Percentiles rank a stretch among this genome's conserved stretches.
These are phyloP conservation scores for Monosporascus sp. DNA, from an alignment of 2,329 filamentous ascomycete species.

Conservation along the genomic window DNA sequence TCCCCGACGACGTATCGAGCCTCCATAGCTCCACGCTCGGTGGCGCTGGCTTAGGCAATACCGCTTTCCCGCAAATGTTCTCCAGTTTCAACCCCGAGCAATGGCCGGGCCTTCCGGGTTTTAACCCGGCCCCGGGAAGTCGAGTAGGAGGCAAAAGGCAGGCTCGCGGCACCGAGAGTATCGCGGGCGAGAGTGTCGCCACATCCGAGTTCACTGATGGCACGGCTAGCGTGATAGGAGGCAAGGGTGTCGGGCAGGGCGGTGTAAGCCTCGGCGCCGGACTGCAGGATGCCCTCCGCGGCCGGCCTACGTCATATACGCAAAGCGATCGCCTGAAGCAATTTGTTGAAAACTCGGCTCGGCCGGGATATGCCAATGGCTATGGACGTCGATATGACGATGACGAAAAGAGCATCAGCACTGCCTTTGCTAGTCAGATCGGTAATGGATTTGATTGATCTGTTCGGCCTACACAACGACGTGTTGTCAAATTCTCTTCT, in stretches of 20 bases:
- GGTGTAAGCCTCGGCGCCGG: constrained; percentile 81
- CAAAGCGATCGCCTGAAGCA: constrained; percentile 90
- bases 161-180: constrained; percentile 65
- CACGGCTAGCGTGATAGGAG: constrained; percentile 70
- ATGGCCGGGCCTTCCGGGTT: constrained; percentile 79
- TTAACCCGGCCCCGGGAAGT: constrained; percentile 44
- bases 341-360: constrained; percentile 82
- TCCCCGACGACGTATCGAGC: constrained; percentile 94
- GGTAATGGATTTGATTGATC: constrained; percentile 46
- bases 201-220: constrained; percentile 87
- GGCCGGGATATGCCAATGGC: constrained; percentile 60
- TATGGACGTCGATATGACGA: constrained; percentile 76
- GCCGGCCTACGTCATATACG: constrained; percentile 56
- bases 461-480: not conserved
- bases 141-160: constrained; percentile 63
- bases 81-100: constrained; percentile 81
- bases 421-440: constrained; percentile 93
- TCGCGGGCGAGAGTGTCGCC: constrained; percentile 88
- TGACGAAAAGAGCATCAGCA: constrained; percentile 92
- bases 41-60: constrained; percentile 67
- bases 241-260: constrained; percentile 72
- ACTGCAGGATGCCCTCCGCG: constrained; percentile 70
- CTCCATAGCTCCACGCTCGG: constrained; percentile 89
- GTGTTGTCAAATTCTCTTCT: not conserved
- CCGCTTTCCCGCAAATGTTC: constrained; percentile 92